A percentile compares a stretch with the other conserved stretches of the same genome.
phyloP scores from a whole-genome alignment of 371 early-diverging fungal species.

The Quaeritorhiza haematococci region DNA sequence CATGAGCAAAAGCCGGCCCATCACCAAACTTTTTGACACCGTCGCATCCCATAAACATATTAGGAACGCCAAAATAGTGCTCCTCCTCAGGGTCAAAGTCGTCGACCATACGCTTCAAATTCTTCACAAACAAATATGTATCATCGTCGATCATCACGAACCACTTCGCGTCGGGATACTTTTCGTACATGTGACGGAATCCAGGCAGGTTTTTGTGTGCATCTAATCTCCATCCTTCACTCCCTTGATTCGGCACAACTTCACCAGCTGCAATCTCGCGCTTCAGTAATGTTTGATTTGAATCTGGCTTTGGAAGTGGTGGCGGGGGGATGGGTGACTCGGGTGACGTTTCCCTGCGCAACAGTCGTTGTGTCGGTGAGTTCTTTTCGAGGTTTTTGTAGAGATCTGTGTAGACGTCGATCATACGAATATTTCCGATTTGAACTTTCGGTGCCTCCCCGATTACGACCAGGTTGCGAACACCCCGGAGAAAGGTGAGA shows the following conservation, averaged over 20 bases:
- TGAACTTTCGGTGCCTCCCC: conserved; percentile 29
- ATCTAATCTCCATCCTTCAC: conserved; percentile 42
- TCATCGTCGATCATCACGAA: conserved; percentile 55
- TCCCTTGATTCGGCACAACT: conserved; percentile 22
- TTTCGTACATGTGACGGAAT: conserved; percentile 26
- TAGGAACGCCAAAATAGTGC: conserved; percentile 37
- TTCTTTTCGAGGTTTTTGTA: conserved; percentile 18
- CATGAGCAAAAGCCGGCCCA: conserved; percentile 50
- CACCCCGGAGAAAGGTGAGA: conserved; percentile 35
- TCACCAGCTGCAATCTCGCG: conserved; percentile 5
- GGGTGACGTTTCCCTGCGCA: too few species aligned
- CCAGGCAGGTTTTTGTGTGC: conserved; percentile 52
- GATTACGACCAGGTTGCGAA: conserved; percentile 33
- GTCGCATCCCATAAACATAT: conserved; percentile 42
- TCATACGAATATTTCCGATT: conserved; percentile 26
- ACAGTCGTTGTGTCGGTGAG: too few species aligned
- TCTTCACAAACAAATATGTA: conserved; percentile 41
- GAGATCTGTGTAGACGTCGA: conserved; percentile 35
- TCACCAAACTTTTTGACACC: conserved; percentile 37
- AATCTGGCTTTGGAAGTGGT: not conserved
- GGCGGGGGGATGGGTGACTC: not conserved
- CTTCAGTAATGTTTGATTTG: not conserved
- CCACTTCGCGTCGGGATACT: conserved; percentile 47
- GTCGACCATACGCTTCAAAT: conserved; percentile 19
- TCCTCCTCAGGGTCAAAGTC: conserved; percentile 22